A percentile compares a stretch with the other conserved stretches of the same genome.
Conservation (phyloP, 768 basidiomycete genomes). For the Dioszegia crocea region DNA sequence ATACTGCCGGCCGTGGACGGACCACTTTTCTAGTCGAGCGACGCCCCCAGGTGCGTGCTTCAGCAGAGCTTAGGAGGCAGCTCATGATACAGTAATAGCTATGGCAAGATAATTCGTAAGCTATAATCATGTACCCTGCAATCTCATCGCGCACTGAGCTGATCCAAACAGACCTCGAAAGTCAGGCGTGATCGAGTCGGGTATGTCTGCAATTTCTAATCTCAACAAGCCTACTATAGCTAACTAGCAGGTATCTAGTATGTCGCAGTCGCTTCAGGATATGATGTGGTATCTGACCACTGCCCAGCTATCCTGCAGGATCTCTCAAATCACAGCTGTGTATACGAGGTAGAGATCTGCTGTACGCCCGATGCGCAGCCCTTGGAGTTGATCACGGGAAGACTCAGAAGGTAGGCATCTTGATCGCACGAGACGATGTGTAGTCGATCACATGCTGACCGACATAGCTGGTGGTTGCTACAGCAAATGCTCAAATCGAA, state of each 20-base stretch:
- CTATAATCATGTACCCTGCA: neutral
- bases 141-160: neutral
- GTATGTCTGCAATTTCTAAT: conserved; percentile 10
- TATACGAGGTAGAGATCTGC: conserved; percentile 74
- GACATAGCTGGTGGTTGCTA: conserved; percentile 76
- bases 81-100: conserved; percentile 25
- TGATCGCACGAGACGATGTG: neutral
- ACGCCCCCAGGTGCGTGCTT: conserved; percentile 55
- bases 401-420: conserved; percentile 58
- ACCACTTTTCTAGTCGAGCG: conserved; percentile 79
- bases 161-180: conserved; percentile 67
- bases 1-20: conserved; percentile 61
- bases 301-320: conserved; percentile 60
- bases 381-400: conserved; percentile 65
- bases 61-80: neutral
- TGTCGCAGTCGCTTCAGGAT: neutral
- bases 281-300: neutral
- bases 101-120: conserved; percentile 80
- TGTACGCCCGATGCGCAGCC: conserved; percentile 69
- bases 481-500: conserved; percentile 56
- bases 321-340: conserved; percentile 84
- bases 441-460: neutral
- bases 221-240: neutral
- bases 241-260: neutral
- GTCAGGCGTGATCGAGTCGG: conserved; percentile 92